Evolutionary conservation across 2,329 filamentous ascomycete genomes (phyloP).

Genomic region (Pseudodiploospora longispora): DNA sequence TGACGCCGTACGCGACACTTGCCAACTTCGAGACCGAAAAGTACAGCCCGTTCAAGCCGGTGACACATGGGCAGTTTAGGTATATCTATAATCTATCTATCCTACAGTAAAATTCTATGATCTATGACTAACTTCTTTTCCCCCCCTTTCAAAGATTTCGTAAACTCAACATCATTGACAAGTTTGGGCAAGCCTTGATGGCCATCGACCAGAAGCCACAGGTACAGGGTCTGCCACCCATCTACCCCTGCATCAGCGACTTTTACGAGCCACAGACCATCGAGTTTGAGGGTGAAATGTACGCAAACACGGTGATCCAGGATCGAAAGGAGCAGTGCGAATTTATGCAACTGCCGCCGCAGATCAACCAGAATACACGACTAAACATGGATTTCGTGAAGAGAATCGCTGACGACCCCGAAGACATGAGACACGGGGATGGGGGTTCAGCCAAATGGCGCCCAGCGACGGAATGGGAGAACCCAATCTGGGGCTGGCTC

Average conservation of each 20-base stretch:
- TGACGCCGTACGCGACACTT: slow-evolving; percentile 28
- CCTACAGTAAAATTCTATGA: too few species aligned
- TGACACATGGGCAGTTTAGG: slow-evolving; percentile 38
- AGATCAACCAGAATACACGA: slow-evolving; percentile 30
- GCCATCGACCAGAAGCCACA: slow-evolving; percentile 20
- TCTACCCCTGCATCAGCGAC: slow-evolving; percentile 28
- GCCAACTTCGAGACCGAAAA: slow-evolving; percentile 13
- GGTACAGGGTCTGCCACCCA: slow-evolving; percentile 6
- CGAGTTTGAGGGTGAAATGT: slow-evolving; percentile 3
- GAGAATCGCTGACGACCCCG: background rate
- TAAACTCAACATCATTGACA: slow-evolving; percentile 40
- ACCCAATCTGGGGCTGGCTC: background rate
- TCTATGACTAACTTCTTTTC: background rate
- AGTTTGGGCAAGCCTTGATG: slow-evolving; percentile 35
- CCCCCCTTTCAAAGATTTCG: slow-evolving; percentile 22
- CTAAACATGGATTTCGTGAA: slow-evolving; percentile 28
- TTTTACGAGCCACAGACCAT: slow-evolving; percentile 22
- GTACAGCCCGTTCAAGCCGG: slow-evolving; percentile 32
- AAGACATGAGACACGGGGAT: background rate
- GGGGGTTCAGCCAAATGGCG: slow-evolving; percentile 6
- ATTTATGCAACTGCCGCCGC: slow-evolving; percentile 30
- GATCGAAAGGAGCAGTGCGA: slow-evolving; percentile 14
- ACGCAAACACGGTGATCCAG: slow-evolving; percentile 17
- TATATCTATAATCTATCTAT: background rate
- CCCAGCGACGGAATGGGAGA: background rate